Conservation (phyloP, 495 filamentous ascomycete genomes). For the Penicillium odoratum region DNA sequence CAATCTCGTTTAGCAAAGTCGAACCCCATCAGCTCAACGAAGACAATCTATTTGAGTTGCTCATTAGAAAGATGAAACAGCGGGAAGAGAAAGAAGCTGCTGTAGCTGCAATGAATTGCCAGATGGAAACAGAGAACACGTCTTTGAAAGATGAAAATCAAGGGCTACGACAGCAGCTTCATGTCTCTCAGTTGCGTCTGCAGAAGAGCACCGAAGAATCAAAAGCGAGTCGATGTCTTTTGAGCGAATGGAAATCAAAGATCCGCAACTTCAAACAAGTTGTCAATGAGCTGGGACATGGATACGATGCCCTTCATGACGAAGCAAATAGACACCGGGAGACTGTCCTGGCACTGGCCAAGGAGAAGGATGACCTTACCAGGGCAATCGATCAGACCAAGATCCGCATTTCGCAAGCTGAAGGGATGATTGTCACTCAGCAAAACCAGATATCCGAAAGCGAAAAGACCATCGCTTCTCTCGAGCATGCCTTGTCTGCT, state of each 20-base stretch:
- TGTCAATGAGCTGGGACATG: conserved; percentile 36
- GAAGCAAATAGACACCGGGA: conserved; percentile 28
- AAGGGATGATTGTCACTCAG: conserved; percentile 16
- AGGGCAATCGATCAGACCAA: conserved; percentile 25
- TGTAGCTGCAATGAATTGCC: conserved; percentile 22
- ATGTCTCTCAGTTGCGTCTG: conserved; percentile 14
- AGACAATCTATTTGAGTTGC: conserved; percentile 38
- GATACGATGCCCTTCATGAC: conserved; percentile 32
- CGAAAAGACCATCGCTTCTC: conserved; percentile 11
- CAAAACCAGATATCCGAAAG: conserved; percentile 16
- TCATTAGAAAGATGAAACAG: conserved; percentile 33
- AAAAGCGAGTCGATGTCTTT: conserved; percentile 17
- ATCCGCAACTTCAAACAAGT: conserved; percentile 34
- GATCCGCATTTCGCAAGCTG: conserved; percentile 20
- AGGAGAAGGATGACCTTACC: conserved; percentile 30
- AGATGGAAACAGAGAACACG: conserved; percentile 26
- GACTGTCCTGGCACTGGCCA: conserved; percentile 18
- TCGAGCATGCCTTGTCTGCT: conserved; percentile 24
- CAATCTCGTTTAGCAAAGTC: not conserved
- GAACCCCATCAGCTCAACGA: conserved; percentile 26
- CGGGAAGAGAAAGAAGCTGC: conserved; percentile 37
- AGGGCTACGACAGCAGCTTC: conserved; percentile 21
- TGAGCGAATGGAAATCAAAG: conserved; percentile 37
- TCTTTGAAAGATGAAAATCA: conserved; percentile 31
- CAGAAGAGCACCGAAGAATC: conserved; percentile 20